phyloP scores from a whole-genome alignment of 768 basidiomycete genomes.

The Podaxis carcinomalis region DNA sequence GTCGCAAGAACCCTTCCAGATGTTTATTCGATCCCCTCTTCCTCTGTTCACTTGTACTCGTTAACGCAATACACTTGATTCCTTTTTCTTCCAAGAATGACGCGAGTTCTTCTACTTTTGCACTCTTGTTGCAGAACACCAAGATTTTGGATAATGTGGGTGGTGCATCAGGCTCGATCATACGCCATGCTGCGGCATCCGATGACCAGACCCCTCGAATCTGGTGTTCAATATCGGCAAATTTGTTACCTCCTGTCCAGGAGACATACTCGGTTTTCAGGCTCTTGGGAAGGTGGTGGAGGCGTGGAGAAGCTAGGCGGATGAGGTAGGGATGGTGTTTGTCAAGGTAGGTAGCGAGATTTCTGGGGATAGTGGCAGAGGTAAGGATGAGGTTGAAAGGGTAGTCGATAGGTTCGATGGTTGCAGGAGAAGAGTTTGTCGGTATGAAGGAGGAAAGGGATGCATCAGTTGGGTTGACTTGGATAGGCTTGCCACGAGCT shows the following conservation, averaged over 20 bases:
- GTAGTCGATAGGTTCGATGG: constrained; percentile 38
- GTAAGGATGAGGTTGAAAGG: constrained; percentile 82
- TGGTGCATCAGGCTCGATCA: constrained; percentile 17
- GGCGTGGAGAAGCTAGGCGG: constrained; percentile 75
- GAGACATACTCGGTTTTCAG: constrained; percentile 69
- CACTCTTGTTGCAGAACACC: constrained; percentile 79
- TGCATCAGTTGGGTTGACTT: constrained; percentile 19
- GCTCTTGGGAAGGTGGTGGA: constrained; percentile 73
- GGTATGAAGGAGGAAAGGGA: constrained; percentile 18
- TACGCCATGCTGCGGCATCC: constrained; percentile 37
- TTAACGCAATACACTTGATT: constrained; percentile 61
- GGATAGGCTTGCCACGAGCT: constrained; percentile 49
- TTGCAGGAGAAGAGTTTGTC: constrained; percentile 9
- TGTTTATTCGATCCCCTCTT: constrained; percentile 70
- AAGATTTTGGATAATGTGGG: constrained; percentile 59
- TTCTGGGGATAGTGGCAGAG: constrained; percentile 83
- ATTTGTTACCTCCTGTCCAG: constrained; percentile 78
- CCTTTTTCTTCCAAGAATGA: constrained; percentile 54
- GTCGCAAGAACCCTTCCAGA: constrained; percentile 68
- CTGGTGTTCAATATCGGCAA: constrained; percentile 74
- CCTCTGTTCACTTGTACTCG: constrained; percentile 54
- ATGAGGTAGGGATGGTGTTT: constrained; percentile 54
- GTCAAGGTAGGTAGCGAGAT: constrained; percentile 63
- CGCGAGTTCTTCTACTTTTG: constrained; percentile 61
- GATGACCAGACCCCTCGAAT: constrained; percentile 73